These are phyloP conservation scores for Diaporthe ampelina DNA, from an alignment of 2,329 filamentous ascomycete genomes.

Conservation along the genomic window DNA sequence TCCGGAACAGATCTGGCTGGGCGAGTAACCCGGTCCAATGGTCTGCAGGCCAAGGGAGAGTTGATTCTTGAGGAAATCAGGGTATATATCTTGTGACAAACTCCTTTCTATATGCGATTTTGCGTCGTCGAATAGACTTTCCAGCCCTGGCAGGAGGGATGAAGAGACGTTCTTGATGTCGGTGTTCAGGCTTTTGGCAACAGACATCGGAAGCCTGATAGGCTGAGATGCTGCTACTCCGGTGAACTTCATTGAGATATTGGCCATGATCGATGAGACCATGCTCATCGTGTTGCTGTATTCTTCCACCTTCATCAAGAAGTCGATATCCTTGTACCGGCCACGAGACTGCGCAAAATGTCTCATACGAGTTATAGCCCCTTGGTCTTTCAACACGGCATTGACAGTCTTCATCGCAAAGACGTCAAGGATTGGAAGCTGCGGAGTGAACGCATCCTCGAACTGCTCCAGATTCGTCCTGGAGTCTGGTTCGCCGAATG, in stretches of 20 bases:
- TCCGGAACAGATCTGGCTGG: slow-evolving; percentile 27
- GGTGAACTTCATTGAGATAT: slow-evolving; percentile 30
- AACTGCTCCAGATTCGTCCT: slow-evolving; percentile 35
- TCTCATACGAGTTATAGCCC: slow-evolving; percentile 28
- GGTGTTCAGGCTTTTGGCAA: slow-evolving; percentile 18
- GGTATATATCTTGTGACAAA: slow-evolving; percentile 33
- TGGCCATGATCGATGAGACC: slow-evolving; percentile 11
- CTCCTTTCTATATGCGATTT: slow-evolving; percentile 15
- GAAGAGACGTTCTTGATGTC: slow-evolving; percentile 32
- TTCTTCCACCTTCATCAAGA: slow-evolving; percentile 32
- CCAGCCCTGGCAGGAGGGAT: slow-evolving; percentile 20
- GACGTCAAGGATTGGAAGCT: slow-evolving; percentile 36
- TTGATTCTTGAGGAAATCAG: slow-evolving; percentile 38
- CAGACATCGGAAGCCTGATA: slow-evolving; percentile 24
- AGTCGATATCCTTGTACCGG: slow-evolving; percentile 34
- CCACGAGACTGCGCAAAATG: slow-evolving; percentile 25
- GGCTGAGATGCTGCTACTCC: slow-evolving; percentile 31
- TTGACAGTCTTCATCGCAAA: slow-evolving; percentile 33
- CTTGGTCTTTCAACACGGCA: slow-evolving; percentile 23
- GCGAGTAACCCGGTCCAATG: slow-evolving; percentile 30
- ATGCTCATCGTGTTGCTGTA: slow-evolving; percentile 16
- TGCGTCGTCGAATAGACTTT: slow-evolving; percentile 33
- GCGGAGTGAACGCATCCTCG: neutral
- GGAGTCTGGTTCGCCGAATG: slow-evolving; percentile 27
- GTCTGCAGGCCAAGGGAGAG: slow-evolving; percentile 34